Conservation (phyloP, 257 asterid genomes). For the Schizonepeta tenuifolia region DNA sequence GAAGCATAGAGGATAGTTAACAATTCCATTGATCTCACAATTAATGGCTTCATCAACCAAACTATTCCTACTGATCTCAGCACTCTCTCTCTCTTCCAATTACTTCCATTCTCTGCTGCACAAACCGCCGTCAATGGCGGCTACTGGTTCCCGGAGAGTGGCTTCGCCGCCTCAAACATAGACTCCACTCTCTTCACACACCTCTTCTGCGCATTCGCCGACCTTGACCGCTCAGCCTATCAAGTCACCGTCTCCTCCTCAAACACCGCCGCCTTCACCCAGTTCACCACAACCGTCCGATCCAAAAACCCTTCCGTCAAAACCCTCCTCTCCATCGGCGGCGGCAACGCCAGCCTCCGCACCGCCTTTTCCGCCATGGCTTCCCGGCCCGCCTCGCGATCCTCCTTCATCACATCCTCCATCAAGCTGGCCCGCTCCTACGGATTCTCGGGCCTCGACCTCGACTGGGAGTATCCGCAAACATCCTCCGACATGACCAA, state of each 20-base stretch:
- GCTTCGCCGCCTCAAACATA: conserved; percentile 37
- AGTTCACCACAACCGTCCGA: conserved; percentile 48
- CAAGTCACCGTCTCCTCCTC: conserved; percentile 44
- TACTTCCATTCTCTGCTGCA: conserved; percentile 29
- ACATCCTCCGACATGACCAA: conserved; percentile 45
- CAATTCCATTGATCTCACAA: not conserved
- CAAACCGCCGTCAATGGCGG: conserved; percentile 49
- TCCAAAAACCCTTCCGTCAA: conserved; percentile 43
- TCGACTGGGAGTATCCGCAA: conserved; percentile 55
- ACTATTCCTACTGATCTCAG: conserved; percentile 6
- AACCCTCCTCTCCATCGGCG: conserved; percentile 55
- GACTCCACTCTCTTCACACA: conserved; percentile 56
- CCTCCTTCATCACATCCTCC: conserved; percentile 53
- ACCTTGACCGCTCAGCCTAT: conserved; percentile 42
- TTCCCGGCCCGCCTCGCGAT: conserved; percentile 32
- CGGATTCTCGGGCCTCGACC: conserved; percentile 51
- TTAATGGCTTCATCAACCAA: conserved; percentile 44
- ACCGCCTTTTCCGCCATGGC: conserved; percentile 48
- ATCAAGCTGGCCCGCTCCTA: conserved; percentile 42
- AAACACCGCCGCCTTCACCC: conserved; percentile 38
- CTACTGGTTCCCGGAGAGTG: conserved; percentile 58
- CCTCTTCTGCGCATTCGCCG: conserved; percentile 59
- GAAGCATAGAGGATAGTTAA: too few relatives aligned
- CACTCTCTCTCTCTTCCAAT: conserved; percentile 22
- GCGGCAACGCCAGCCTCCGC: conserved; percentile 37